Evolutionary conservation across 2,329 filamentous ascomycete genomes (phyloP).

Genomic region (Fusarium heterosporum): DNA sequence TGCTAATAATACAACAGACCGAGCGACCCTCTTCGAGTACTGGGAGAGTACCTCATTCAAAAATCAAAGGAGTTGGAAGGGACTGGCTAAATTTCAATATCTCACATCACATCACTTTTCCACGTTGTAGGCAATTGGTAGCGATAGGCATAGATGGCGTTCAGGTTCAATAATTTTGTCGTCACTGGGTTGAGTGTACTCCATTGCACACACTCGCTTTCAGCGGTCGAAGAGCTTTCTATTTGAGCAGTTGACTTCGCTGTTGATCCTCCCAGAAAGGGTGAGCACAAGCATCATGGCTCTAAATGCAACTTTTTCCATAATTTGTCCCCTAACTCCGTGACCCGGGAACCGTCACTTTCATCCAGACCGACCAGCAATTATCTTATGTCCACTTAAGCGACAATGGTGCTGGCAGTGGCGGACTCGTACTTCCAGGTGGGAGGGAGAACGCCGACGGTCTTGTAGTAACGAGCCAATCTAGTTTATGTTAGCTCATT

Average conservation of each 20-base stretch:
- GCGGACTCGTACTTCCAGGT: conserved; percentile 99
- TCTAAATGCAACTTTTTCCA: conserved; percentile 60
- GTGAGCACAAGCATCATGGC: conserved; percentile 56
- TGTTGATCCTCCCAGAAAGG: conserved; percentile 50
- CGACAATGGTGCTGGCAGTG: conserved; percentile 93
- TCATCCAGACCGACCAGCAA: conserved; percentile 42
- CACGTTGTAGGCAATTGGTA: conserved; percentile 14
- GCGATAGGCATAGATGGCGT: conserved; percentile 41
- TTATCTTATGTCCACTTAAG: conserved; percentile 68
- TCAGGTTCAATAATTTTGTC: conserved; percentile 40
- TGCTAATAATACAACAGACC: conserved; percentile 60
- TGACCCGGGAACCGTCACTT: conserved; percentile 54
- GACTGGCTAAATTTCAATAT: conserved; percentile 33
- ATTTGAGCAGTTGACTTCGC: conserved; percentile 51
- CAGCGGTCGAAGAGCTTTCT: conserved; percentile 52
- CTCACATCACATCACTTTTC: conserved; percentile 6
- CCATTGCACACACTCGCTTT: conserved; percentile 48
- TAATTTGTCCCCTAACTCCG: conserved; percentile 59
- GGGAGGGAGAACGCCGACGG: conserved; percentile 83
- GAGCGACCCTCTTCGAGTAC: conserved; percentile 72
- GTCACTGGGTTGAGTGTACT: conserved; percentile 44
- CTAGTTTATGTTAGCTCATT: conserved; percentile 50
- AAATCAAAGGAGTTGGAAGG: conserved; percentile 73
- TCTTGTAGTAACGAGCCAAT: conserved; percentile 99
- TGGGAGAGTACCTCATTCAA: conserved; percentile 78